Conservation (phyloP, 345 rosid species). For the Excoecaria cochinchinensis region DNA sequence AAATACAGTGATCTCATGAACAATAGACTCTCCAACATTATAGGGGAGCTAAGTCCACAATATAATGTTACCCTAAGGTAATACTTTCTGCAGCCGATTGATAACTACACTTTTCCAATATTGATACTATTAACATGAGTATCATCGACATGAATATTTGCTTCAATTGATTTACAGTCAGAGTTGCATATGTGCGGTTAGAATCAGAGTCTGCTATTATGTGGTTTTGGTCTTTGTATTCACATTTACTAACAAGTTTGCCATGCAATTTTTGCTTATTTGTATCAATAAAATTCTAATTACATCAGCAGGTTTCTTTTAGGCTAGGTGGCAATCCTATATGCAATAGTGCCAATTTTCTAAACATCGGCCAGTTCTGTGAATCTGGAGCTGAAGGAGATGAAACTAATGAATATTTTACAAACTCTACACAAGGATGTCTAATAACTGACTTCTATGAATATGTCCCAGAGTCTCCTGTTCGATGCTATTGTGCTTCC, state of each 20-base stretch:
- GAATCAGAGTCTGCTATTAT: not conserved
- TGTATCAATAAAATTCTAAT: constrained; percentile 21
- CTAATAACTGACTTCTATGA: constrained; percentile 60
- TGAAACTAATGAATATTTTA: constrained; percentile 26
- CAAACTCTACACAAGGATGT: constrained; percentile 48
- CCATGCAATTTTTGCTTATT: not conserved
- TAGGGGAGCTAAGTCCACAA: constrained; percentile 63
- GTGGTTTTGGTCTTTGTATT: not conserved
- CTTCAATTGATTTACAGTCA: not conserved
- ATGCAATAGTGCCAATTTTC: constrained; percentile 50
- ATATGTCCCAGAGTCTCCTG: constrained; percentile 65
- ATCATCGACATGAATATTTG: not conserved
- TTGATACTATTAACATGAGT: not conserved
- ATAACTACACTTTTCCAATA: not conserved
- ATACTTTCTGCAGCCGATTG: not conserved
- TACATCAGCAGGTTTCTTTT: constrained; percentile 34
- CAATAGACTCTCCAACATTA: constrained; percentile 56
- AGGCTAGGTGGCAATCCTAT: constrained; percentile 88
- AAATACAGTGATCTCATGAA: constrained; percentile 78
- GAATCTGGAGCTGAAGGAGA: constrained; percentile 33
- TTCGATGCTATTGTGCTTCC: constrained; percentile 66
- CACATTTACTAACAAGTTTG: not conserved
- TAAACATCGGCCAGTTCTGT: constrained; percentile 51
- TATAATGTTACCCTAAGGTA: constrained; percentile 82
- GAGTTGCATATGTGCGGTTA: not conserved